A percentile compares a stretch with the other conserved stretches of the same genome.
These are phyloP conservation scores for Fusarium tuaranense DNA, from an alignment of 2,329 filamentous ascomycete genomes.

Conservation along the genomic window DNA sequence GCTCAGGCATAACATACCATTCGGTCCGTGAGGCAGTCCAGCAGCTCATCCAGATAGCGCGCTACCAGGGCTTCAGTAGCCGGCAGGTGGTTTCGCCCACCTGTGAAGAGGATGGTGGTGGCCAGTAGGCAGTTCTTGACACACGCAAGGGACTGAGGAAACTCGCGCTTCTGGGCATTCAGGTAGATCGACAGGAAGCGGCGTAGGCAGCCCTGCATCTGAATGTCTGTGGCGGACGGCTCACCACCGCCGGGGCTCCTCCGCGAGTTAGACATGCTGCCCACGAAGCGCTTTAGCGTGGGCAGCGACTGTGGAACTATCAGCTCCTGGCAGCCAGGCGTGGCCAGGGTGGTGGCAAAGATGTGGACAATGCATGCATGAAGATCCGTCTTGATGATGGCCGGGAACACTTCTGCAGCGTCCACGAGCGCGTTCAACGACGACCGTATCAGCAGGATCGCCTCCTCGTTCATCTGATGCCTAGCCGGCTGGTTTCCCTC, in stretches of 20 bases:
- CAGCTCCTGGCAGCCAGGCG: constrained; percentile 83
- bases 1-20: constrained; percentile 68
- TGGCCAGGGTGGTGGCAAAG: constrained; percentile 91
- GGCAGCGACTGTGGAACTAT: constrained; percentile 92
- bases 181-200: constrained; percentile 86
- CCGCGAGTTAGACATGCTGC: constrained; percentile 71
- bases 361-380: constrained; percentile 98
- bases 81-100: constrained; percentile 78
- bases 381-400: constrained; percentile 95
- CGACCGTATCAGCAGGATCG: constrained; percentile 81
- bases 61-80: constrained; percentile 80
- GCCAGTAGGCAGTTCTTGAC: constrained; percentile 94
- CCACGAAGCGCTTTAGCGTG: constrained; percentile 91
- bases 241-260: constrained; percentile 52
- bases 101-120: constrained; percentile 88
- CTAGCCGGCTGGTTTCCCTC: constrained; percentile 74
- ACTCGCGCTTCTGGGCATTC: constrained; percentile 79
- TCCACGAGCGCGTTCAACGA: constrained; percentile 91
- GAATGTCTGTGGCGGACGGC: constrained; percentile 67
- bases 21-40: constrained; percentile 84
- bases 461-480: constrained; percentile 88
- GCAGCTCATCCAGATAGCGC: constrained; percentile 81
- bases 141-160: constrained; percentile 81
- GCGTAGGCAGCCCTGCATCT: constrained; percentile 84
- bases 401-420: constrained; percentile 93